Base-by-base conservation (phyloP, 2,329 filamentous ascomycete genomes). In the Hypoxylon sp. region DNA sequence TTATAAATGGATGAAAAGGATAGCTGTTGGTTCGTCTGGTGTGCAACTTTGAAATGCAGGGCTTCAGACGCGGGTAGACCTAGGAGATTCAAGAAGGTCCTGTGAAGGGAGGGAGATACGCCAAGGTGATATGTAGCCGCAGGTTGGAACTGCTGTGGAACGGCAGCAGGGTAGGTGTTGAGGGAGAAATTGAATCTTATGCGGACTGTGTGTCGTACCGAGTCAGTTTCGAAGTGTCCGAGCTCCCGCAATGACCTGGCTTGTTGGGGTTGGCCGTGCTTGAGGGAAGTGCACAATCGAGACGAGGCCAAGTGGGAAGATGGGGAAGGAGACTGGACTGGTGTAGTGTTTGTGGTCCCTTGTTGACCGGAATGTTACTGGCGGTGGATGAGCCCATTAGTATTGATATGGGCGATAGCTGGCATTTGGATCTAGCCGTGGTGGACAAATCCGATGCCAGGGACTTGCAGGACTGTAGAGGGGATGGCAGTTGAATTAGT, bases 11-110 rank as follows among this genome's bases (percentile, higher is more conserved):
- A 60, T 49, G 60, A 21, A 49, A 55, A 48, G 53, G 65, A 59
- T 56, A 65, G 21, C 38, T 17, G 41, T 32, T 58, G 32, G 14
- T 49, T 23, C 14, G 59, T 49, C 65, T 69, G 65, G 34, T 69
- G 64, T 63, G 48, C 48, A 65, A 38, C 60, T 57, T 28, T 74
- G 73, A 72, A 73, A 75, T 76, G 73, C 50, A 69, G 60, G 60
- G 72, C 72, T 65, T 72, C 68, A 70, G 63, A 67, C 61, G 67
- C 60, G 34, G 65, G 63, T 60, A 58, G 55, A 43, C 43, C 43
- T 41, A 23, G n/a, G 43, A 52, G 43, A 65, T 55, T 50, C 55
- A 36, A 63, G 32, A 65, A 67, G 59, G 50, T 36, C 25, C 19
- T 59, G 45, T 17, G 19, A 67, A 66, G 61, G 64, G 69, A 63